Conservation (phyloP, 2,329 filamentous ascomycete species). For the Aspergillus ochraceus region DNA sequence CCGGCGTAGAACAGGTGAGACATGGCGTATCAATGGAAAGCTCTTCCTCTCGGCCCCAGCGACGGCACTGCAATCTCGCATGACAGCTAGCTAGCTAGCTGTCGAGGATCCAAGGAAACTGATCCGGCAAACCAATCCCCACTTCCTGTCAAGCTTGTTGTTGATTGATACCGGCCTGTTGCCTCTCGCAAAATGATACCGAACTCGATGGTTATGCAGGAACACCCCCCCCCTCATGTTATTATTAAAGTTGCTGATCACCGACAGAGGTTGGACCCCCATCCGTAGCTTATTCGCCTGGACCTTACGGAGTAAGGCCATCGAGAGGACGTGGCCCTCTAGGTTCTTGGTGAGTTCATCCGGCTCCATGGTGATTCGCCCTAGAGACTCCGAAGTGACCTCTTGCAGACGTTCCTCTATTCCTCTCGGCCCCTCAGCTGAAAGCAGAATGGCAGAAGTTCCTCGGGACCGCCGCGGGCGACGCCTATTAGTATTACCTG, state of each 20-base stretch:
- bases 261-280: constrained; percentile 10
- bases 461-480: constrained; percentile 9
- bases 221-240: constrained; percentile 16
- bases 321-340: neutral
- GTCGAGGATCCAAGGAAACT: neutral
- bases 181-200: constrained; percentile 11
- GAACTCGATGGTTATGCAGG: constrained; percentile 18
- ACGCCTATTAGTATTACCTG: neutral
- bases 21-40: constrained; percentile 19
- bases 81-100: constrained; percentile 4
- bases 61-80: constrained; percentile 23
- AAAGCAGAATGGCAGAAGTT: constrained; percentile 2
- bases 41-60: constrained; percentile 10
- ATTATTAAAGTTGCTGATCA: constrained; percentile 24
- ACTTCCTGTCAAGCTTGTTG: neutral
- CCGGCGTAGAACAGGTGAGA: constrained; percentile 23
- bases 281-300: constrained; percentile 15
- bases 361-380: neutral
- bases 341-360: neutral
- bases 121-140: neutral
- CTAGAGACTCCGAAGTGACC: neutral
- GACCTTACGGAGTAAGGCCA: neutral
- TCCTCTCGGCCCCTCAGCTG: constrained; percentile 4
- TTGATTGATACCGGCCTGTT: neutral
- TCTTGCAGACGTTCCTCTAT: constrained; percentile 5